Evolutionary conservation across 2,329 filamentous ascomycete species (phyloP), one percentile per base, ranked within the genome.

Genomic region (Fusarium nanum): DNA sequence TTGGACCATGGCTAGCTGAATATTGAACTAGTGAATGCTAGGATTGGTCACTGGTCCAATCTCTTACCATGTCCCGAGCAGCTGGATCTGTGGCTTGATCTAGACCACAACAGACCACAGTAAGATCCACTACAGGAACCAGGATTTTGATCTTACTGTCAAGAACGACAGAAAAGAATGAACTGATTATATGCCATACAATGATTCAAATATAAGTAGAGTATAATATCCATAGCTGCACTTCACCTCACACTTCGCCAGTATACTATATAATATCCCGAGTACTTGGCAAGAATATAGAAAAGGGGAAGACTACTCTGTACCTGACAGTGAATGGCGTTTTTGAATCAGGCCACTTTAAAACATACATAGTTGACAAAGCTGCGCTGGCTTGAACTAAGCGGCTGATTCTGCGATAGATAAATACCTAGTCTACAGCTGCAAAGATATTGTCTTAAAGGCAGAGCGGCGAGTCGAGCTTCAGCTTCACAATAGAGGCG

Each of bases 391-490:
- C 5, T 37, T 37, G 32, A 3, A 4, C 5, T 5, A 18, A 37
- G 3, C 11, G 2, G 16, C 32, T 5, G 16, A 5, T 18, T 18
- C 16, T 37, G 16, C 16, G 0, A 10, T 18, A 37, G 32, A 37
- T 6, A 6, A 6, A 5, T 6, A 37, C 3, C 5, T 37, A 37
- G 32, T 16, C 16, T 10, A 6, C 32, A 37, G 16, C 16, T 18
- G 8, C 16, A 37, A 1, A 18, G 8, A 6, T 1, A 37, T 11
- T 18, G 2, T 37, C 32, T 18, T 0, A 1, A 6, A 37, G 0
- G 16, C 32, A 18, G 32, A 18, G 16, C 32, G 16, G 32, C 18
- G 32, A 37, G 32, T 37, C 16, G 2, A 11, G 5, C 8, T 37
- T 18, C 32, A 37, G 32, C 32, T 37, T 18, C 4, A 0, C 5